Evolutionary conservation across 2,329 filamentous ascomycete genomes (phyloP).

Genomic region (Neurospora crassa): DNA sequence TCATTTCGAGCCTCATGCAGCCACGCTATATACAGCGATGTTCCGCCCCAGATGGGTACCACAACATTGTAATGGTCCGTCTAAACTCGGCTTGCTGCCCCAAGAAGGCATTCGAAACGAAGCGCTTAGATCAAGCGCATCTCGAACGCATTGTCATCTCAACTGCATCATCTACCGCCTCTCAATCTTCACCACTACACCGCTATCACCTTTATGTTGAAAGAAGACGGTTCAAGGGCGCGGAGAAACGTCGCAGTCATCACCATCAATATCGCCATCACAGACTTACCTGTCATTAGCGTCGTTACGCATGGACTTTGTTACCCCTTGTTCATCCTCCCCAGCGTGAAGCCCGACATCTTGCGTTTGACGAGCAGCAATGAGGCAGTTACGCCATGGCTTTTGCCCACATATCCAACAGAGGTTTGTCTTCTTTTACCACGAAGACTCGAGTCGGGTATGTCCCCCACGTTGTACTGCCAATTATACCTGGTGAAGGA

Average conservation of each 20-base stretch:
- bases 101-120: neutral
- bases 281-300: neutral
- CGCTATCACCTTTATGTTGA: neutral
- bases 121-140: neutral
- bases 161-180: neutral
- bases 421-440: neutral
- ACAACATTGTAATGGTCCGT: neutral
- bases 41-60: neutral
- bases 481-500: no score
- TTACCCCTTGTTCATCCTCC: neutral
- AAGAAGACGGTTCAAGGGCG: neutral
- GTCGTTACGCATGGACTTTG: neutral
- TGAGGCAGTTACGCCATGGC: neutral
- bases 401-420: neutral
- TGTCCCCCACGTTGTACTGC: no score
- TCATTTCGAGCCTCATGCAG: neutral
- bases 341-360: neutral
- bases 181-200: neutral
- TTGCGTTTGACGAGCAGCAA: neutral
- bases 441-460: no score
- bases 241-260: neutral
- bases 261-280: neutral
- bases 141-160: neutral
- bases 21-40: neutral
- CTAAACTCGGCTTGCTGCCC: neutral